phyloP scores from a whole-genome alignment of 1,139 yeast species.

The Saccharomyces hybrid region DNA sequence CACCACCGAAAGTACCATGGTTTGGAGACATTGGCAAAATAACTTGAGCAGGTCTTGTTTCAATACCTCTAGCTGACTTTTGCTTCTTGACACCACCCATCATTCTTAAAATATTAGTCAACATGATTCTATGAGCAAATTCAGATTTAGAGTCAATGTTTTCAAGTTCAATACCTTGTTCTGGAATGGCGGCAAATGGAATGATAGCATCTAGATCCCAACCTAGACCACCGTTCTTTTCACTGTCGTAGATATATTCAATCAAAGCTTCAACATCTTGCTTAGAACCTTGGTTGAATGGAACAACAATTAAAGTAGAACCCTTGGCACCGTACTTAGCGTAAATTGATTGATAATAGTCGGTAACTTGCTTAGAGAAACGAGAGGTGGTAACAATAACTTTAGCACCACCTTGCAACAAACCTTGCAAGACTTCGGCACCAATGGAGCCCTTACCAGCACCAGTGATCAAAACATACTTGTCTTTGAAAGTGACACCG shows the following conservation, averaged over 20 bases:
- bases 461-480: conserved; percentile 89
- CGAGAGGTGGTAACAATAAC: conserved; percentile 94
- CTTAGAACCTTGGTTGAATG: conserved; percentile 96
- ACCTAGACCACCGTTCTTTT: conserved; percentile 83
- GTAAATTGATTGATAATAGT: conserved; percentile 89
- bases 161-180: conserved; percentile 93
- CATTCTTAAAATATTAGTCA: conserved; percentile 87
- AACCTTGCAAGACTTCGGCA: conserved; percentile 92
- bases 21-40: conserved; percentile 94
- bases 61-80: conserved; percentile 65
- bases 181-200: conserved; percentile 99
- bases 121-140: conserved; percentile 96
- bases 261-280: conserved; percentile 86
- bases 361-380: conserved; percentile 90
- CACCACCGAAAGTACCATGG: conserved; percentile 97
- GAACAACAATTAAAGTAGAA: conserved; percentile 87
- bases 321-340: conserved; percentile 90
- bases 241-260: conserved; percentile 75
- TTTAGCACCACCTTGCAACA: conserved; percentile 95
- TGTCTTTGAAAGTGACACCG: conserved; percentile 85
- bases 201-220: conserved; percentile 96
- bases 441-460: conserved; percentile 99
- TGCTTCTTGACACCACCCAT: conserved; percentile 84
- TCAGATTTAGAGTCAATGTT: conserved; percentile 91
- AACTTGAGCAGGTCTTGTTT: conserved; percentile 97